phyloP scores from a whole-genome alignment of 2,329 filamentous ascomycete genomes.

The Elsinoe necatrix region DNA sequence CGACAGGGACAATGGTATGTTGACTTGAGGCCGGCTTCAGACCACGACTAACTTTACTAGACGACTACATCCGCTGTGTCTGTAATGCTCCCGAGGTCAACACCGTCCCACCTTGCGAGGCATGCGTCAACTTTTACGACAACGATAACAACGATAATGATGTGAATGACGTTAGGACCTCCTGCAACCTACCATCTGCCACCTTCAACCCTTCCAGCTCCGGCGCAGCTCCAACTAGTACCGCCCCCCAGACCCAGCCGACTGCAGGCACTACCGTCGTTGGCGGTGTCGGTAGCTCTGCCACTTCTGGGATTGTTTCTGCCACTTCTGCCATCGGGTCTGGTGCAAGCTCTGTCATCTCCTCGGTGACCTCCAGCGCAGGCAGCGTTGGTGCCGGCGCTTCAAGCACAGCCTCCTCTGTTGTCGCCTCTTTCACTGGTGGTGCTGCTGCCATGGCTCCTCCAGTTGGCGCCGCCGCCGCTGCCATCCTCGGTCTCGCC shows the following conservation, averaged over 20 bases:
- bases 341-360: not conserved
- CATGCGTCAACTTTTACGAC: slow-evolving; percentile 26
- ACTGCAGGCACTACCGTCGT: slow-evolving; percentile 8
- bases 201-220: slow-evolving; percentile 21
- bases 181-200: slow-evolving; percentile 27
- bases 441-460: slow-evolving; percentile 5
- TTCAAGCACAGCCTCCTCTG: slow-evolving; percentile 4
- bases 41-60: slow-evolving; percentile 13
- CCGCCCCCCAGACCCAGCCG: not conserved
- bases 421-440: slow-evolving; percentile 8
- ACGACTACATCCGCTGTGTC: slow-evolving; percentile 23
- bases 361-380: slow-evolving; percentile 1
- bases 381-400: slow-evolving; percentile 6
- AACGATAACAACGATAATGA: slow-evolving; percentile 25
- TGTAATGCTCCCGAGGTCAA: slow-evolving; percentile 25
- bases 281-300: not conserved
- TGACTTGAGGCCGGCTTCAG: slow-evolving; percentile 7
- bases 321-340: not conserved
- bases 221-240: not conserved
- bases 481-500: slow-evolving; percentile 11
- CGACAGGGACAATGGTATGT: slow-evolving; percentile 22
- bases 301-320: not conserved
- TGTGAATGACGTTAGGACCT: slow-evolving; percentile 25
- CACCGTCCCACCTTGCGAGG: slow-evolving; percentile 26
- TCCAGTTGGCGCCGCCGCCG: slow-evolving; percentile 5